Base-by-base conservation (phyloP, 768 basidiomycete species). In the Psilocybe tampanensis region DNA sequence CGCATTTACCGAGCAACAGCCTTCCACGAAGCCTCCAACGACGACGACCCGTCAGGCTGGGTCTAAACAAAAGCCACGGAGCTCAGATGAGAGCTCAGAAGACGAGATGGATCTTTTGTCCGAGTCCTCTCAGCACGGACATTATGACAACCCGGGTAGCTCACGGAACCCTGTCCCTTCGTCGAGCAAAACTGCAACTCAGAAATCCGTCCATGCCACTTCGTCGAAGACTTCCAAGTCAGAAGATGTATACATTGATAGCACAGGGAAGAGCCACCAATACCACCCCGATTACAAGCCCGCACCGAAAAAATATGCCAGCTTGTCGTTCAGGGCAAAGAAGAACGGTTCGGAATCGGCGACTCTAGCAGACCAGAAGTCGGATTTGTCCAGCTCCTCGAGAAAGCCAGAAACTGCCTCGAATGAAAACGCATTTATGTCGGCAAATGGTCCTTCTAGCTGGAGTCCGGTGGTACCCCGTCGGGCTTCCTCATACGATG, bases 271-370 rank as follows among this genome's bases (percentile, higher is more conserved):
- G 49, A 47, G 56, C 23, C 58, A 66, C 22, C 50, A 33, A 39
- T 54, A 56, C 22, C 47, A 60, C 44, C 58, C 56, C 17, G 52
- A 57, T 7, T 68, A 47, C 48, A 49, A 36, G 13, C 64, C 60
- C 18, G 19, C 15, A n/a, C n/a, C n/a, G 3, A 39, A 57, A 22
- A 47, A 50, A 24, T 22, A 50, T 23, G 32, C 54, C 44, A 19
- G 23, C 15, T 12, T 73, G 23, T 75, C 70, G 58, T 79, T 76
- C 60, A 76, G 58, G 13, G 4, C 29, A 9, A 29, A 29, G 29
- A 29, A 5, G 4, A 29, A 29, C 4, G 29, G 29, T 9, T 29
- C 29, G 9, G 9, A 29, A 4, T 4, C 29, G 5, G 9, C 29
- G 29, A 29, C 29, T 29, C 9, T 29, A 29, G 9, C 29, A 29